Percentiles rank a stretch among this genome's conserved stretches.
These are phyloP conservation scores for Trametes cubensis DNA, from an alignment of 768 basidiomycete species.

Conservation along the genomic window DNA sequence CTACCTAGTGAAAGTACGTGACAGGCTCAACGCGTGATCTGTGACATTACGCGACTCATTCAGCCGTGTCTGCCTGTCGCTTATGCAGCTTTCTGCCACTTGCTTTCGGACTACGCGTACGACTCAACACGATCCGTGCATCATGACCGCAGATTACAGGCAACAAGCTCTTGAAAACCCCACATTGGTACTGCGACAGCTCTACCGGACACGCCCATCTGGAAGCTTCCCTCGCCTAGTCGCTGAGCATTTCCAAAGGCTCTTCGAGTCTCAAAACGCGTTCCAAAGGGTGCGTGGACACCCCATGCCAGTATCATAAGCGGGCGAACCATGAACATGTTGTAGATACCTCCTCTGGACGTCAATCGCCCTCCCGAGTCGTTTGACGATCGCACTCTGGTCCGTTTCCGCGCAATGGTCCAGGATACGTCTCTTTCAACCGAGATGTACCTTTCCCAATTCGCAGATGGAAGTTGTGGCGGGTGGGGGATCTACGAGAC, in stretches of 20 bases:
- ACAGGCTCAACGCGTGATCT: constrained; percentile 16
- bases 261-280: constrained; percentile 32
- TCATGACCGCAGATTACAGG: constrained; percentile 57
- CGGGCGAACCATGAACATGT: constrained; percentile 6
- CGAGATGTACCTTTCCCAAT: constrained; percentile 68
- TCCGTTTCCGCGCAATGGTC: constrained; percentile 76
- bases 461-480: constrained; percentile 49
- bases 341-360: constrained; percentile 62
- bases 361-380: constrained; percentile 50
- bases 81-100: neutral
- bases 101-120: neutral
- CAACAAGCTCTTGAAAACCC: constrained; percentile 56
- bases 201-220: constrained; percentile 35
- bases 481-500: constrained; percentile 69
- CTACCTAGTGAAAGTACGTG: constrained; percentile 5
- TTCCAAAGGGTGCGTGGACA: constrained; percentile 30
- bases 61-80: neutral
- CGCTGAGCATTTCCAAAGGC: constrained; percentile 33
- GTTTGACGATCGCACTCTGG: constrained; percentile 56
- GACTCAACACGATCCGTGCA: constrained; percentile 3
- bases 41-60: constrained; percentile 24
- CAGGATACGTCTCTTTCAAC: constrained; percentile 78
- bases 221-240: constrained; percentile 36
- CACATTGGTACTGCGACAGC: constrained; percentile 47
- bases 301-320: neutral